Conservation (phyloP, 352 stramenopile genomes). For the Pilasporangium apinafurcum region DNA sequence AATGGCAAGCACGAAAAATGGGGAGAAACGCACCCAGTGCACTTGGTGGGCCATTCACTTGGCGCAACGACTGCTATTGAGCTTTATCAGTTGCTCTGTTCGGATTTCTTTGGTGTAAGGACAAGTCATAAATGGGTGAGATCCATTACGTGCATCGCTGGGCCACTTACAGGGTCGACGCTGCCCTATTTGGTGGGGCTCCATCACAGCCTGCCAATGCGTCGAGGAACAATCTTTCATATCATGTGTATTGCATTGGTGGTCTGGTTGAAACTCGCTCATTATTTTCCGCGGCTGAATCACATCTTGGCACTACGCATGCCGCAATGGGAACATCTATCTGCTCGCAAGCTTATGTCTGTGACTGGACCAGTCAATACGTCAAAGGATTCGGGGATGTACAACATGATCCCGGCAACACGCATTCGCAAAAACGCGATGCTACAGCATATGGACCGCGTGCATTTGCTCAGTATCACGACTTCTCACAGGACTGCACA, state of each 20-base stretch:
- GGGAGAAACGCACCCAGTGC: constrained; percentile 23
- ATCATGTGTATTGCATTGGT: constrained; percentile 19
- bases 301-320: constrained; percentile 22
- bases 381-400: constrained; percentile 25
- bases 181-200: constrained; percentile 47
- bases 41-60: constrained; percentile 18
- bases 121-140: constrained; percentile 19
- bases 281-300: constrained; percentile 13
- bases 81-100: constrained; percentile 20
- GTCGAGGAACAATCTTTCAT: constrained; percentile 23
- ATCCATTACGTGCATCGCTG: constrained; percentile 55
- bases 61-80: constrained; percentile 22
- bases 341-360: constrained; percentile 11
- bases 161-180: constrained; percentile 50
- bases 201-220: constrained; percentile 24
- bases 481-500: constrained; percentile 63
- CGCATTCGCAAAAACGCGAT: constrained; percentile 38
- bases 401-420: constrained; percentile 34
- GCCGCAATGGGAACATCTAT: constrained; percentile 19
- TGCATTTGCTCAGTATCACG: constrained; percentile 65
- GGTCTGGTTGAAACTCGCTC: constrained; percentile 11
- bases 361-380: constrained; percentile 6
- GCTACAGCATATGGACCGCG: constrained; percentile 50
- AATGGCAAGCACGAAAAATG: constrained; percentile 25
- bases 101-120: constrained; percentile 15